Base-by-base conservation (phyloP, 495 filamentous ascomycete genomes). In the Emericellopsis terricola region DNA sequence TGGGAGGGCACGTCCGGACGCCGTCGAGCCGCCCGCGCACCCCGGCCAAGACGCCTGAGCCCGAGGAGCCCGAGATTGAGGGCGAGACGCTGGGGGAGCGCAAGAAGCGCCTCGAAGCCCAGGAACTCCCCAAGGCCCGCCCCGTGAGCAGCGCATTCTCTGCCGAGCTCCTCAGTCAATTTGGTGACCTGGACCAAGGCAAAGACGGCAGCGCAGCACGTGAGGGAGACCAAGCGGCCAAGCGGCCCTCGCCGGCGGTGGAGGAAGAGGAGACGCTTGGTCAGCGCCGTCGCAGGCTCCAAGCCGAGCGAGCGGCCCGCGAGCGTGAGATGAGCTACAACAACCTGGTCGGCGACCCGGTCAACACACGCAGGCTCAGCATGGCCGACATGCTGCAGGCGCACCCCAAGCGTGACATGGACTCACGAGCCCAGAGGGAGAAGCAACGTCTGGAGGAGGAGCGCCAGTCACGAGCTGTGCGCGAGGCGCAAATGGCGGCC, bases 231-330 rank as follows among this genome's bases (percentile, higher is more conserved):
- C 31, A 48, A 51, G 29, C 38, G 35, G 33, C 57, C 47, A n/a
- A 11, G 8, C 32, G 45, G 47, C 4, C 44, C 50, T 10, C 50
- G 47, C 4, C 78, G 76, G 38, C 23, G 6, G 23, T 6, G 11
- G 23, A 26, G 11, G 65, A 68, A 35, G 81, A 93, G 41, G 87
- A 97, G 50, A 93, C 86, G 0, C 68, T 97, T 2, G 89, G 75
- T 9, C 83, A 96, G 48, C 74, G 87, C 6, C 75, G 84, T 3
- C 71, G 64, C 38, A 72, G 89, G 10, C 65, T 97, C 1, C 80
- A 85, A 50, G 73, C 68, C 29, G 79, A 87, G 53, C 64, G 64
- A 8, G 64, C 75, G 39, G 66, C 69, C 3, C 56, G 57, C 21
- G 62, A 57, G 21, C 53, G 55, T 15, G 59, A 65, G 52, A 54